Conservation (phyloP, 306 rosid species). For the Malus asiatica region DNA sequence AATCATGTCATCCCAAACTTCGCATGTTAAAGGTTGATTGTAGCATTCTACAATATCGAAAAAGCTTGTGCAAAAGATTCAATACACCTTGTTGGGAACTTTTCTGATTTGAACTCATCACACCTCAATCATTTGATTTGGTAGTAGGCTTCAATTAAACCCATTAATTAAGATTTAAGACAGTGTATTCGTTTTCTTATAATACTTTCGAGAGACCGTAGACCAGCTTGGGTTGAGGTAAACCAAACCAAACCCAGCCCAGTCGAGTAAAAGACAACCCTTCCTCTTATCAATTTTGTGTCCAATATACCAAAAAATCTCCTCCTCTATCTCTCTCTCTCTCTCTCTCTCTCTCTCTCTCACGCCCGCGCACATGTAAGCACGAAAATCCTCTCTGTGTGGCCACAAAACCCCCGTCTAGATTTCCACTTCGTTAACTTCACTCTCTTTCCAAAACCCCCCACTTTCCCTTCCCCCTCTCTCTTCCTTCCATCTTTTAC, state of each 20-base stretch:
- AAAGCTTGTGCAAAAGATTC: neutral
- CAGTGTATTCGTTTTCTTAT: too few relatives aligned
- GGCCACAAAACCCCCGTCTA: slow-evolving; percentile 22
- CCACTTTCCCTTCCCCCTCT: neutral
- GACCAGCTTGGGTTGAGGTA: neutral
- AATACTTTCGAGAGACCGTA: neutral
- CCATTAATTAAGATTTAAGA: fast-evolving
- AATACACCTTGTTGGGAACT: too few relatives aligned
- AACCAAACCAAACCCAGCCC: neutral
- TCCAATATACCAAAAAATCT: neutral
- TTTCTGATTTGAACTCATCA: too few relatives aligned
- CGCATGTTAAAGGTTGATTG: fast-evolving
- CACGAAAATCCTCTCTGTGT: slow-evolving; percentile 20
- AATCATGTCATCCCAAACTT: too few relatives aligned
- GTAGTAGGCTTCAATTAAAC: neutral
- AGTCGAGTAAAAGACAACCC: neutral
- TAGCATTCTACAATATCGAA: neutral
- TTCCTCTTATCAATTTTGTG: neutral
- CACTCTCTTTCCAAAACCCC: neutral
- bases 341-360: neutral
- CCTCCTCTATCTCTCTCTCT: neutral
- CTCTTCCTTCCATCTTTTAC: neutral
- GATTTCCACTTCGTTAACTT: slow-evolving; percentile 6
- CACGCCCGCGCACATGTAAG: neutral
- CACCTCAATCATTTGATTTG: too few relatives aligned